Evolutionary conservation across 257 asterid genomes (phyloP), one percentile per base, ranked within the genome.

Genomic region (Nicotiana tomentosiformis): DNA sequence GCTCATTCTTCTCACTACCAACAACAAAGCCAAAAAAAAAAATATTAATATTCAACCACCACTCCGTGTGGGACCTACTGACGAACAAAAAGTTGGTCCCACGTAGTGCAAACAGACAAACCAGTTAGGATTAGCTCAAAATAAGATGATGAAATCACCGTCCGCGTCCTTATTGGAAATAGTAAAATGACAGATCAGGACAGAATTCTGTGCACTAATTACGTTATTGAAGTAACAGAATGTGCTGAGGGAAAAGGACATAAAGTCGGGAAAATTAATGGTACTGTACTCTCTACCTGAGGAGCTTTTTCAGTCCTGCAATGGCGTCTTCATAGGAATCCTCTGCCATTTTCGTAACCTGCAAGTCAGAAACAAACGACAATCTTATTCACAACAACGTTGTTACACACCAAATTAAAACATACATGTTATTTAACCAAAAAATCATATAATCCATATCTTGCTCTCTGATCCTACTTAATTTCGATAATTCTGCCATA

Each of bases 241-340:
- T 43, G 30, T 49, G 74, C 66, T 60, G 0, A 7, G 14, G n/a
- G 33, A 77, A 68, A 79, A 29, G 84, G 66, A 60, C 49, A 82
- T 39, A 77, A 77, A 26, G 3, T 33, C 26, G 53, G 4, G 74
- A 55, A 56, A 20, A 29, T 43, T 23, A 62, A 6, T 5, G 74
- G 49, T 17, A 49, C 39, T n/a, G 10, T 29, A 15, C 18, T 70
- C 58, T 11, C 3, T 84, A 93, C 97, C 97, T 91, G 84, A 93
- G 94, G 87, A 93, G 96, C 90, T 91, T 93, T 88, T 88, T 83
- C 76, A 93, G 88, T 74, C 94, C 94, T 58, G 91, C 93, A 80
- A 93, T 91, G 92, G 97, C 97, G 82, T 89, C 97, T 90, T 91
- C 96, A 81, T 88, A 90, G 17, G 84, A 78, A 57, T 87, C 92